Conservation (phyloP, 2,329 filamentous ascomycete genomes). For the Colletotrichum sp. region DNA sequence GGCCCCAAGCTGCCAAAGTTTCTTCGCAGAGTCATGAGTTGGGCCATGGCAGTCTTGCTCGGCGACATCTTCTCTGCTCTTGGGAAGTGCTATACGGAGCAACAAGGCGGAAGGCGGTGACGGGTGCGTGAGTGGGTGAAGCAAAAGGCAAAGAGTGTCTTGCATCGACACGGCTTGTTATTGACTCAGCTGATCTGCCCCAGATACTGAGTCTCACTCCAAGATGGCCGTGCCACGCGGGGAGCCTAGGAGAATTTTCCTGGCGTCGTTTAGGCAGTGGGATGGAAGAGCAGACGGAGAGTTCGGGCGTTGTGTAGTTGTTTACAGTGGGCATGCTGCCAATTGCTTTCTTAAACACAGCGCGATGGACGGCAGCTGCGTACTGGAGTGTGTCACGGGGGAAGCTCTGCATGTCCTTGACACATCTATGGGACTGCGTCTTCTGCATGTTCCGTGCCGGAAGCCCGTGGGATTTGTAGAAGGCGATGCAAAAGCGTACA, state of each 20-base stretch:
- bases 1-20: neutral
- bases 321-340: neutral
- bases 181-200: neutral
- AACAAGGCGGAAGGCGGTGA: neutral
- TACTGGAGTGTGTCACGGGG: neutral
- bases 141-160: neutral
- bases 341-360: neutral
- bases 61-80: neutral
- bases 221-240: slow-evolving; percentile 41
- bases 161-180: neutral
- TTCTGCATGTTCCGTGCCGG: neutral
- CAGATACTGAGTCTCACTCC: neutral
- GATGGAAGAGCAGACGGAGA: neutral
- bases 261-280: neutral
- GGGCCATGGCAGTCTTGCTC: neutral
- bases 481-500: neutral
- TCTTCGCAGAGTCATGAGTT: neutral
- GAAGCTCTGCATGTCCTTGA: neutral
- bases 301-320: neutral
- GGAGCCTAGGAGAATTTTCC: slow-evolving; percentile 22
- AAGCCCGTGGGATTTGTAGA: neutral
- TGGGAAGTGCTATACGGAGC: neutral
- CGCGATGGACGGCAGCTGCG: neutral
- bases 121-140: neutral
- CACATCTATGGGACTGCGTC: neutral